These are phyloP conservation scores for Verticillium tricorpus DNA, from an alignment of 2,329 filamentous ascomycete species.

Conservation along the genomic window DNA sequence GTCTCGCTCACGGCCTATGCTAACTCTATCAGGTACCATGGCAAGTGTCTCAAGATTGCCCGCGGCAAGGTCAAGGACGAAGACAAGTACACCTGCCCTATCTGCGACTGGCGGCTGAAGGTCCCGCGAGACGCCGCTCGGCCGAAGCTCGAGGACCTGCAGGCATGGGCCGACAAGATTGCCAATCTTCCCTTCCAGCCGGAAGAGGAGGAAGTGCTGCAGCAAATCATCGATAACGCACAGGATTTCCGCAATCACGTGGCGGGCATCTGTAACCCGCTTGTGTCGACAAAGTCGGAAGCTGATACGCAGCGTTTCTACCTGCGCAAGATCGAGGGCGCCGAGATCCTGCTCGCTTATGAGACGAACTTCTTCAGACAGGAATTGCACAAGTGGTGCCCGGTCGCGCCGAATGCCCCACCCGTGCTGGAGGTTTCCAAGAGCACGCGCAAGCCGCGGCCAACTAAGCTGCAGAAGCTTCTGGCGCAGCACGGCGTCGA, in stretches of 20 bases:
- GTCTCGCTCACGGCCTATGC: not conserved
- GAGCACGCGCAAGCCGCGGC: slow-evolving; percentile 90
- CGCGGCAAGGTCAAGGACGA: slow-evolving; percentile 97
- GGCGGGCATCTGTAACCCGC: slow-evolving; percentile 71
- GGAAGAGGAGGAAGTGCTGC: slow-evolving; percentile 83
- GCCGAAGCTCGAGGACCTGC: slow-evolving; percentile 88
- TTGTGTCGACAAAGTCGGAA: slow-evolving; percentile 78
- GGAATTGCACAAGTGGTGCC: slow-evolving; percentile 91
- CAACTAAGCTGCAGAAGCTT: slow-evolving; percentile 95
- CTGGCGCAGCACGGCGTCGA: slow-evolving; percentile 84
- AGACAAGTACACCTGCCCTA: slow-evolving; percentile 96
- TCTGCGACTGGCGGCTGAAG: slow-evolving; percentile 95
- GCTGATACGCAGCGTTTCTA: slow-evolving; percentile 91
- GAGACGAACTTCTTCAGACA: slow-evolving; percentile 99
- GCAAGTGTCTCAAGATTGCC: slow-evolving; percentile 96
- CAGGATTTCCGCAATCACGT: slow-evolving; percentile 81
- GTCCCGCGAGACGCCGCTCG: slow-evolving; percentile 94
- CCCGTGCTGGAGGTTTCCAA: slow-evolving; percentile 82
- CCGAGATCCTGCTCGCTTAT: slow-evolving; percentile 82
- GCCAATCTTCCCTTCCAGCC: slow-evolving; percentile 82
- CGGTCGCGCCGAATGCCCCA: slow-evolving; percentile 80
- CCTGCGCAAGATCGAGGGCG: slow-evolving; percentile 92
- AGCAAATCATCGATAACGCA: slow-evolving; percentile 82
- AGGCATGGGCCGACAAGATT: slow-evolving; percentile 81
- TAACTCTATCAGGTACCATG: slow-evolving; percentile 69